Evolutionary conservation across 805 yeast species (phyloP), one percentile per base, ranked within the genome.

Genomic region (Lipomyces yamadae): DNA sequence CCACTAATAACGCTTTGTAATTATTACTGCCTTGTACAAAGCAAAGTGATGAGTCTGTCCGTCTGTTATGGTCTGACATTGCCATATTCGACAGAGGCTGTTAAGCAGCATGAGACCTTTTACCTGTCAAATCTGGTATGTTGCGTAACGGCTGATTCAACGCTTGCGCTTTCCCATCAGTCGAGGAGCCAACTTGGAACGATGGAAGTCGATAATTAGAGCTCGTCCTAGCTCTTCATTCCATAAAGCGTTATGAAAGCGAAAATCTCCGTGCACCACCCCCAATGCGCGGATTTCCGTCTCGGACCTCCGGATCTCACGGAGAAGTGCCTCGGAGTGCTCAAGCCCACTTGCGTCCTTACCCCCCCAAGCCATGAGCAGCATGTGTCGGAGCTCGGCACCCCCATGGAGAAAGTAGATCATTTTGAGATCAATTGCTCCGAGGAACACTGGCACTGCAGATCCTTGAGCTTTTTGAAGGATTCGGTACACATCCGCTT

Each of bases 371-470:
- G 55, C 33, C 33, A 52, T 52, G 33, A 52, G 30, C 18, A 52
- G 55, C 55, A 52, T 52, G 55, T 52, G 55, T 10, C 55, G 55
- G 18, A 52, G 8, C 7, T 52, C 55, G 13, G 24, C 54, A 10
- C 55, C 55, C 6, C 3, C 55, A 15, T n/a, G 15, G 55, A 10
- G 33, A 52, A 52, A 52, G 13, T 52, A 15, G 30, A 29, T 52
- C 30, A 11, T 7, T 18, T 18, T 29, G 30, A 50, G 30, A 11
- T 50, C 54, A 29, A 50, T 50, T 11, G 55, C 18, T 29, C 55
- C 55, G 11, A 52, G 55, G 29, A 24, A 52, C 15, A 52, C 55
- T 13, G 55, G 45, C n/a, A 52, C 33, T 15, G 55, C 55, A n/a
- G 55, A 52, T 13, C 55, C 55, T 15, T 52, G 55, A 13, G 45